phyloP scores from a whole-genome alignment of 2,329 filamentous ascomycete genomes.

The Xylariomycetidae sp. region DNA sequence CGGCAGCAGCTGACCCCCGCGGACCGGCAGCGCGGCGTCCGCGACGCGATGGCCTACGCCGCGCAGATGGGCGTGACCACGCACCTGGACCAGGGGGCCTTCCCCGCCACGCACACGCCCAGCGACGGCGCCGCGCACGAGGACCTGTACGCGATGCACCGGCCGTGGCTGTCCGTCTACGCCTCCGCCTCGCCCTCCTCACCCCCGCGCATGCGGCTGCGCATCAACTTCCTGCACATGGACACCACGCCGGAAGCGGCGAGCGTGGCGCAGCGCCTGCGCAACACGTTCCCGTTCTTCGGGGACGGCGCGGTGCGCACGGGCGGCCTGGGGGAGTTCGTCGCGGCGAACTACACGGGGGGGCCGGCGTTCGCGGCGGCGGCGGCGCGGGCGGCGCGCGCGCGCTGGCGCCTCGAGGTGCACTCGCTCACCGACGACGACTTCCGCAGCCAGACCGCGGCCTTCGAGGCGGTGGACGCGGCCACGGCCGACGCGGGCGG shows the following conservation, averaged over 20 bases:
- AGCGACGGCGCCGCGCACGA: slow-evolving; percentile 20
- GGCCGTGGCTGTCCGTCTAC: slow-evolving; percentile 21
- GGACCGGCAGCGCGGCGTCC: slow-evolving; percentile 17
- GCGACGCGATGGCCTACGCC: slow-evolving; percentile 23
- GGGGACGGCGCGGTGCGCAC: slow-evolving; percentile 23
- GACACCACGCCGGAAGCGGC: slow-evolving; percentile 12
- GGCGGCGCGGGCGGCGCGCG: slow-evolving; percentile 13
- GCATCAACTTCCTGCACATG: slow-evolving; percentile 23
- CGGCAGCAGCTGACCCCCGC: slow-evolving; percentile 14
- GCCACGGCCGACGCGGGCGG: no score
- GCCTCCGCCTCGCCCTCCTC: slow-evolving; percentile 7
- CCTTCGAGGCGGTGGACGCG: slow-evolving; percentile 17
- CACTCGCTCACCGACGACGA: slow-evolving; percentile 20
- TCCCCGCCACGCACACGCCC: slow-evolving; percentile 18
- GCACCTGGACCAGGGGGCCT: slow-evolving; percentile 24
- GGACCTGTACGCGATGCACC: slow-evolving; percentile 20
- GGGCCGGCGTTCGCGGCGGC: slow-evolving; percentile 22
- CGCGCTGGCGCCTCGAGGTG: slow-evolving; percentile 23
- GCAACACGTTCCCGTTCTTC: slow-evolving; percentile 22
- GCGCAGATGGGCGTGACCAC: slow-evolving; percentile 22
- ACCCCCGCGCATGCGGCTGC: slow-evolving; percentile 19
- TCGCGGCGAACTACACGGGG: slow-evolving; percentile 18
- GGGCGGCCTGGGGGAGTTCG: slow-evolving; percentile 24
- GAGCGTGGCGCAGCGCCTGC: slow-evolving; percentile 16
- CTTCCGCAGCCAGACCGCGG: slow-evolving; percentile 18